Conservation (phyloP, 2,329 filamentous ascomycete genomes). For the Ceratocystis harringtonii region DNA sequence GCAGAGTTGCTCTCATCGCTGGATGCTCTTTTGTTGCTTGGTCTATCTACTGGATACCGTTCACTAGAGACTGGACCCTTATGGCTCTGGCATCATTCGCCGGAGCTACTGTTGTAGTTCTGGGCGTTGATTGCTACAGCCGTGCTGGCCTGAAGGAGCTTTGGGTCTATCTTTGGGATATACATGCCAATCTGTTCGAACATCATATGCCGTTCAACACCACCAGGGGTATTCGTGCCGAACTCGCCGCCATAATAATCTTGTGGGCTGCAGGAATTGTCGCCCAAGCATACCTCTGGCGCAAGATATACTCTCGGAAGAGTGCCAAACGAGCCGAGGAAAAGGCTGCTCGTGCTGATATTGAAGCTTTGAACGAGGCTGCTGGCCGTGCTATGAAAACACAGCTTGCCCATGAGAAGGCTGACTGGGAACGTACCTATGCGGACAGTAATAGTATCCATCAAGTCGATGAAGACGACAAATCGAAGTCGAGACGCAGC, state of each 20-base stretch:
- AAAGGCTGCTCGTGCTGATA: slow-evolving; percentile 36
- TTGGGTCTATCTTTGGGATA: slow-evolving; percentile 78
- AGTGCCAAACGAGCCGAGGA: slow-evolving; percentile 36
- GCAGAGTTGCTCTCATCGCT: slow-evolving; percentile 61
- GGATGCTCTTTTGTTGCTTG: slow-evolving; percentile 54
- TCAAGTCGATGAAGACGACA: not conserved
- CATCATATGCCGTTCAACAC: slow-evolving; percentile 66
- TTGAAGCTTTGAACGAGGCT: slow-evolving; percentile 52
- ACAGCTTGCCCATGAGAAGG: slow-evolving; percentile 44
- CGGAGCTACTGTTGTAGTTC: slow-evolving; percentile 61
- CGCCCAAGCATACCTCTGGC: slow-evolving; percentile 79
- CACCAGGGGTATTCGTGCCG: slow-evolving; percentile 72
- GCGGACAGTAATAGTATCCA: slow-evolving; percentile 32
- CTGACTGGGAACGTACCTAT: slow-evolving; percentile 65
- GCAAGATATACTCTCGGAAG: slow-evolving; percentile 51
- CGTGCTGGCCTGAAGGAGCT: slow-evolving; percentile 88
- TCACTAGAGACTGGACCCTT: slow-evolving; percentile 63
- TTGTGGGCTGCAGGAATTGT: slow-evolving; percentile 61
- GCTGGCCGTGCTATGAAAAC: slow-evolving; percentile 53
- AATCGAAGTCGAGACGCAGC: slow-evolving; percentile 1
- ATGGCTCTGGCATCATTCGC: slow-evolving; percentile 65
- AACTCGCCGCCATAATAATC: slow-evolving; percentile 63
- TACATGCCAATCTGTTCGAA: slow-evolving; percentile 67
- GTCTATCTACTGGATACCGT: slow-evolving; percentile 61
- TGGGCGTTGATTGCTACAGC: slow-evolving; percentile 85